phyloP scores from a whole-genome alignment of 768 basidiomycete genomes.

The Lactarius pseudohatsudake region DNA sequence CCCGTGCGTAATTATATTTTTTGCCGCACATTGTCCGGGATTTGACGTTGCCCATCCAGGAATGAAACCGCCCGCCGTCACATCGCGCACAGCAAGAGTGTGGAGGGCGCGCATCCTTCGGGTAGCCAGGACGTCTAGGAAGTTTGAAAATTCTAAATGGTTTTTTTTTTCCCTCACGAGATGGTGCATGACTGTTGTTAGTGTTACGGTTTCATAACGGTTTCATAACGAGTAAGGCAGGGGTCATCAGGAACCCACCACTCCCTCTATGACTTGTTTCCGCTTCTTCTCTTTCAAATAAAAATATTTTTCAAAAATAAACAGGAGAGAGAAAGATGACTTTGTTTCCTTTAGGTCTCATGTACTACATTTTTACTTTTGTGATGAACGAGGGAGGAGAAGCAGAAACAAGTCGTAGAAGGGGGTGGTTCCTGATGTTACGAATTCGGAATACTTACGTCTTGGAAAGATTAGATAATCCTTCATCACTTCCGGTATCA shows the following conservation, averaged over 20 bases:
- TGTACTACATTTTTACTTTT: too few relatives aligned
- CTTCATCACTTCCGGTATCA: not conserved
- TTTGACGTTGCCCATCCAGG: conserved; percentile 6
- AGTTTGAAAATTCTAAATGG: not conserved
- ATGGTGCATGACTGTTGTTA: not conserved
- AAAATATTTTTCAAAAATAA: too few relatives aligned
- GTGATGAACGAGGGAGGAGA: too few relatives aligned
- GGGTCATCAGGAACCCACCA: too few relatives aligned
- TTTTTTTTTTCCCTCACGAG: not conserved
- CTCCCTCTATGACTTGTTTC: too few relatives aligned
- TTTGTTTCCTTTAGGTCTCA: too few relatives aligned
- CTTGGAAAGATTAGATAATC: conserved; percentile 24
- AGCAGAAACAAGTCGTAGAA: too few relatives aligned
- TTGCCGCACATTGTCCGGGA: not conserved
- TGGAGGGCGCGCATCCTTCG: conserved; percentile 5
- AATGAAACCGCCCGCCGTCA: conserved; percentile 9
- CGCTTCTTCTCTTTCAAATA: too few relatives aligned
- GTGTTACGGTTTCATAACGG: not conserved
- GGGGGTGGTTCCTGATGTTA: too few relatives aligned
- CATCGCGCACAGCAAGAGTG: not conserved
- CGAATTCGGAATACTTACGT: too few relatives aligned
- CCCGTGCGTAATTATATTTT: conserved; percentile 42
- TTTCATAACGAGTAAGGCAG: not conserved
- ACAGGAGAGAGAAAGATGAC: too few relatives aligned
- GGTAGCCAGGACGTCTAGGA: not conserved